Percentiles rank a stretch among this genome's conserved stretches.
phyloP scores from a whole-genome alignment of 1,139 yeast species.

The Candida albicans region DNA sequence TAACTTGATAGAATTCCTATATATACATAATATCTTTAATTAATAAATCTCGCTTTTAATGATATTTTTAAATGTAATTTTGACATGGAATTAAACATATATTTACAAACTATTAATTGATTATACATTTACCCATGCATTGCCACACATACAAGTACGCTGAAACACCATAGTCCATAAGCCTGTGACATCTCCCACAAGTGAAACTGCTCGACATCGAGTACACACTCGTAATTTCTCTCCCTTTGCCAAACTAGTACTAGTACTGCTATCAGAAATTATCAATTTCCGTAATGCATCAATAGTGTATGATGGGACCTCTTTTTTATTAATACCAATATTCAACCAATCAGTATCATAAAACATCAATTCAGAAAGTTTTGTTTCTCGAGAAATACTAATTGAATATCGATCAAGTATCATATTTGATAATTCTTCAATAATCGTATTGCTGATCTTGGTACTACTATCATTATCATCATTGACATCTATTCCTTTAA shows the following conservation, averaged over 20 bases:
- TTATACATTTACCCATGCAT: conserved; percentile 58
- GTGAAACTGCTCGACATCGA: conserved; percentile 65
- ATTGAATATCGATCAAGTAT: conserved; percentile 35
- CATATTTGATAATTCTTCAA: conserved; percentile 31
- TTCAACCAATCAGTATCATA: conserved; percentile 73
- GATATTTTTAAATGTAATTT: too few relatives aligned
- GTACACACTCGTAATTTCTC: conserved; percentile 52
- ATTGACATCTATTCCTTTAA: conserved; percentile 56
- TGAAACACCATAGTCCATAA: conserved; percentile 77
- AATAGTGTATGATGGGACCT: conserved; percentile 15
- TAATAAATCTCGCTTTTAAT: too few relatives aligned
- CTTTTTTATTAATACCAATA: conserved; percentile 32
- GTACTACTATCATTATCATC: conserved; percentile 24
- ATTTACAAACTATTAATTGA: not conserved
- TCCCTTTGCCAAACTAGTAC: not conserved
- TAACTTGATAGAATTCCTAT: too few relatives aligned
- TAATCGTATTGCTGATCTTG: conserved; percentile 9
- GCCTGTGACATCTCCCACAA: conserved; percentile 48
- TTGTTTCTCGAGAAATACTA: conserved; percentile 38
- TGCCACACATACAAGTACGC: conserved; percentile 78
- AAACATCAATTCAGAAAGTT: conserved; percentile 55
- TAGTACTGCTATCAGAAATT: conserved; percentile 18
- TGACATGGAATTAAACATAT: too few relatives aligned
- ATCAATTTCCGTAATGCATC: conserved; percentile 50
- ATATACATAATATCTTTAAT: too few relatives aligned